These are phyloP conservation scores for Eurotiales sp. DNA, from an alignment of 2,329 filamentous ascomycete genomes.

Conservation along the genomic window DNA sequence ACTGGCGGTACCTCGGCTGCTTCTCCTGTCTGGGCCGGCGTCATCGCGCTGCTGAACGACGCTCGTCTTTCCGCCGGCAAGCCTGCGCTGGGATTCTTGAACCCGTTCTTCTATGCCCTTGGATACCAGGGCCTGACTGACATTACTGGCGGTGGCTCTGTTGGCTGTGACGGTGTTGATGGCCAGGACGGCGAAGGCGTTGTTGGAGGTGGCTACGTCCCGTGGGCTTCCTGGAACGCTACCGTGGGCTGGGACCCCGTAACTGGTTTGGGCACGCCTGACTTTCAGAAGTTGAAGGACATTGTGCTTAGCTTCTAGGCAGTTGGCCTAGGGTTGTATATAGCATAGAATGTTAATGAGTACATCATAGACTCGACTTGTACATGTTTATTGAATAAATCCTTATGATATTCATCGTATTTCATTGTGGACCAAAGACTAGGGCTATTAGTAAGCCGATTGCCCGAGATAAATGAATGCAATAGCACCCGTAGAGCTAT, in stretches of 20 bases:
- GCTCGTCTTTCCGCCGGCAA: constrained; percentile 52
- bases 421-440: too few species aligned
- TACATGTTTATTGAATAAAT: too few species aligned
- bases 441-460: too few species aligned
- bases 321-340: too few species aligned
- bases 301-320: constrained; percentile 24
- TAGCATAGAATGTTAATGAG: constrained; percentile 14
- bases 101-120: constrained; percentile 56
- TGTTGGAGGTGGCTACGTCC: constrained; percentile 21
- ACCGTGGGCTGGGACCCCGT: constrained; percentile 30
- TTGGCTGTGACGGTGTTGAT: constrained; percentile 33
- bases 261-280: constrained; percentile 32
- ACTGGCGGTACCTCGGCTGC: constrained; percentile 42
- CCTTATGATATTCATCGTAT: too few species aligned
- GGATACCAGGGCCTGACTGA: constrained; percentile 51
- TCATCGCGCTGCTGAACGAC: constrained; percentile 62
- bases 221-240: constrained; percentile 28
- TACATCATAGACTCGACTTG: too few species aligned
- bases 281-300: constrained; percentile 12
- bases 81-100: constrained; percentile 54
- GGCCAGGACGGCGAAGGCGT: constrained; percentile 24
- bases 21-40: constrained; percentile 55
- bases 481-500: too few species aligned
- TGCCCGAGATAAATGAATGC: too few species aligned
- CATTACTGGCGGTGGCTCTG: constrained; percentile 30